These are phyloP conservation scores for Athelia sp. DNA, from an alignment of 1,284 basidiomycete species.

Conservation along the genomic window DNA sequence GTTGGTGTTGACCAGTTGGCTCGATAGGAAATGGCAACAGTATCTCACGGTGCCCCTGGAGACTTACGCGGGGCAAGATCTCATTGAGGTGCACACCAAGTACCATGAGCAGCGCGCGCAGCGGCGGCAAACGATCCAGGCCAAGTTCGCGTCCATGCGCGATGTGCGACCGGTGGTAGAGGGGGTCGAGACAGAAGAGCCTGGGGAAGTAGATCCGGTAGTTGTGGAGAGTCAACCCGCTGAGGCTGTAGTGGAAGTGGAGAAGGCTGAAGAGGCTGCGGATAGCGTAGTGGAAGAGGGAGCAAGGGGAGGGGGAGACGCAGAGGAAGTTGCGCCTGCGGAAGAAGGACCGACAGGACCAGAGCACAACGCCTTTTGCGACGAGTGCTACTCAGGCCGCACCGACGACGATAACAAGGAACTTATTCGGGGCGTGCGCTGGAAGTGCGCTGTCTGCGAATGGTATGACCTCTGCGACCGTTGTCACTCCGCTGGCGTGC, in stretches of 20 bases:
- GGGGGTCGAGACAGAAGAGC: not conserved
- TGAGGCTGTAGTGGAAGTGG: conserved; percentile 3
- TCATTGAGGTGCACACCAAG: not conserved
- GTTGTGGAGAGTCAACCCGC: conserved; percentile 11
- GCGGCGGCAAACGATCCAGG: not conserved
- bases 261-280: not conserved
- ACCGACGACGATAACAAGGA: not conserved
- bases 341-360: not conserved
- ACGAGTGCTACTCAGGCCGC: not conserved
- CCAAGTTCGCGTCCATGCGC: not conserved
- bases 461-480: not conserved
- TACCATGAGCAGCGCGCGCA: not conserved
- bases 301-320: not conserved
- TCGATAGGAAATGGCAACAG: not conserved
- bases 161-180: not conserved
- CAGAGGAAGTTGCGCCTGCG: not conserved
- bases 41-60: not conserved
- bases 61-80: not conserved
- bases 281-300: not conserved
- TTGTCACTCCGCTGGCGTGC: not conserved
- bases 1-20: not conserved
- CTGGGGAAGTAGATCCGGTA: conserved; percentile 8
- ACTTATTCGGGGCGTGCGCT: not conserved
- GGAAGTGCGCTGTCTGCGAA: not conserved
- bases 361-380: not conserved